Percentiles rank a stretch among this genome's conserved stretches.
Evolutionary conservation across 768 basidiomycete genomes (phyloP).

Genomic region (Leccinum fibrillosum): DNA sequence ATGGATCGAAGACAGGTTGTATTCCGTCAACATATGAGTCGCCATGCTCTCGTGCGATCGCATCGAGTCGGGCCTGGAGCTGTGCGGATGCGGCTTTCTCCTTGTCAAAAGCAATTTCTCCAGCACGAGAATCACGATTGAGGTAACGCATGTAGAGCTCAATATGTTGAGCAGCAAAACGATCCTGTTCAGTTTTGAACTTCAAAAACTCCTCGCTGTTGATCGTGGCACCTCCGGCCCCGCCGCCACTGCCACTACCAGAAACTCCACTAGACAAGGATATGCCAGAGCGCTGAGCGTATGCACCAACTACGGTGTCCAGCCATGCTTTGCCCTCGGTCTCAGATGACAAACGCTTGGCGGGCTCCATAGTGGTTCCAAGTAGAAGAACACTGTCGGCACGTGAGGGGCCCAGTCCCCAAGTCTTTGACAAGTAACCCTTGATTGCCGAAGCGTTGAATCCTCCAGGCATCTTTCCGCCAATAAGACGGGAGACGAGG

Average conservation of each 20-base stretch:
- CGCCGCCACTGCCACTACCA: constrained; percentile 56
- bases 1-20: constrained; percentile 88
- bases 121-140: constrained; percentile 87
- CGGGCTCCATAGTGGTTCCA: constrained; percentile 88
- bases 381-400: constrained; percentile 88
- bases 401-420: constrained; percentile 92
- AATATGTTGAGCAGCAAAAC: constrained; percentile 88
- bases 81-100: constrained; percentile 72
- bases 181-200: constrained; percentile 91
- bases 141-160: constrained; percentile 98
- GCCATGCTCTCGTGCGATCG: constrained; percentile 88
- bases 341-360: constrained; percentile 90
- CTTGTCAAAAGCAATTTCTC: constrained; percentile 83
- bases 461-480: constrained; percentile 98
- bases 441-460: constrained; percentile 95
- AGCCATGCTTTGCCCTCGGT: constrained; percentile 93
- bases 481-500: constrained; percentile 86
- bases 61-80: constrained; percentile 85
- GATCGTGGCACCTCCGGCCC: constrained; percentile 78
- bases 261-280: constrained; percentile 69
- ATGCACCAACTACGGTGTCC: constrained; percentile 76
- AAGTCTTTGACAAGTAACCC: constrained; percentile 82
- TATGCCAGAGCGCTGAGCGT: constrained; percentile 88
- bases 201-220: constrained; percentile 98
- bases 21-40: constrained; percentile 93